Conservation (phyloP, 179 eudicot genomes). For the Beta macrorhiza region DNA sequence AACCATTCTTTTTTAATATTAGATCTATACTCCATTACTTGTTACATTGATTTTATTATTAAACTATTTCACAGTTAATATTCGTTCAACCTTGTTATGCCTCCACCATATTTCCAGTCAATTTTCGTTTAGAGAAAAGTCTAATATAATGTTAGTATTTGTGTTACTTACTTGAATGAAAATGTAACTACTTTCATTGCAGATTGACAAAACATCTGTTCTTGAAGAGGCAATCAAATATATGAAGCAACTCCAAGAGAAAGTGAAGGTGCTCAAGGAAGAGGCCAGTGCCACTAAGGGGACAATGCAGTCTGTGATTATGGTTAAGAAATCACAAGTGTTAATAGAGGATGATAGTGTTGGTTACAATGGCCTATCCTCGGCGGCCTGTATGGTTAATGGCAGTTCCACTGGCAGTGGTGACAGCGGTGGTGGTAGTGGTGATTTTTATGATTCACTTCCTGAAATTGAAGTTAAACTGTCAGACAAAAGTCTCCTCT, state of each 20-base stretch:
- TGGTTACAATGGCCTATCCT: not conserved
- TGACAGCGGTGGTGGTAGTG: not conserved
- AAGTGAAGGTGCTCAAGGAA: slow-evolving; percentile 14
- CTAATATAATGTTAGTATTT: too few species aligned
- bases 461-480: slow-evolving; percentile 27
- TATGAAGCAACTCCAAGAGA: slow-evolving; percentile 14
- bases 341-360: not conserved
- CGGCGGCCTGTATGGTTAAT: not conserved
- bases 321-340: not conserved
- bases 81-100: too few species aligned
- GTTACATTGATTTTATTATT: too few species aligned
- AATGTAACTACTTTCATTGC: not conserved
- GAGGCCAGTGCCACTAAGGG: not conserved
- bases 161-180: too few species aligned
- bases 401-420: not conserved
- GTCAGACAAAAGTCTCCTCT: not conserved
- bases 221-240: slow-evolving; percentile 18
- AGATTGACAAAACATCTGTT: slow-evolving; percentile 20
- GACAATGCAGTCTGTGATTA: not conserved
- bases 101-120: too few species aligned
- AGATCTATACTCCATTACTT: too few species aligned
- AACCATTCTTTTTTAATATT: too few species aligned
- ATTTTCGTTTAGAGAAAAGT: too few species aligned
- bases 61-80: too few species aligned
- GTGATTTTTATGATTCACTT: not conserved